phyloP scores from a whole-genome alignment of 2,329 filamentous ascomycete species.

The Aplosporella prunicola region DNA sequence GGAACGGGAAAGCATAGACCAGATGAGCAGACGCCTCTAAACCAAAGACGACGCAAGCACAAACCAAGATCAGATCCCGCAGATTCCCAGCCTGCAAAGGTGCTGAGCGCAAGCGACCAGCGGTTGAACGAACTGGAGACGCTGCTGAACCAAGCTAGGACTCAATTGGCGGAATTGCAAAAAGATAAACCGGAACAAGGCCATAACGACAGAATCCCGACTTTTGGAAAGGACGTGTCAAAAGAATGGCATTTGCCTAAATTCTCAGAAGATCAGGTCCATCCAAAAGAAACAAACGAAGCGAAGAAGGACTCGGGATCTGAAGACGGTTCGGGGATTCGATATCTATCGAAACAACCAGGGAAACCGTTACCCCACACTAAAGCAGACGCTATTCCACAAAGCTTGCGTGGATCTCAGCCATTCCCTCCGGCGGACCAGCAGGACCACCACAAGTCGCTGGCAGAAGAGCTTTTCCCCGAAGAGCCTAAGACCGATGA shows the following conservation, averaged over 20 bases:
- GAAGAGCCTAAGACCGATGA: neutral
- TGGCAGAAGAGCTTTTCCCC: neutral
- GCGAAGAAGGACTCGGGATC: no score
- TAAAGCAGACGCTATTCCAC: conserved; percentile 1
- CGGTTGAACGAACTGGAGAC: conserved; percentile 1
- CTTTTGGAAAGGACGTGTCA: no score
- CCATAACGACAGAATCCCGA: no score
- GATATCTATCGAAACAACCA: conserved; percentile 2
- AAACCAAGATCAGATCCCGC: no score
- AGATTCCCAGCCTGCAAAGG: no score
- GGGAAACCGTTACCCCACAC: conserved; percentile 1
- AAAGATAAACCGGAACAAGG: neutral
- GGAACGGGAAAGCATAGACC: no score
- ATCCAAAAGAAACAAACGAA: no score
- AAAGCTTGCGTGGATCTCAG: neutral
- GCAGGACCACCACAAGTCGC: neutral
- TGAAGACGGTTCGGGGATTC: no score
- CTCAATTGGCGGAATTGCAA: neutral
- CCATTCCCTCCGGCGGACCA: neutral
- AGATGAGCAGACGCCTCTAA: no score
- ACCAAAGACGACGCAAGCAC: neutral
- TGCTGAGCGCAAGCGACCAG: no score
- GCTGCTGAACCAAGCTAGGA: neutral
- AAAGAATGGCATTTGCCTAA: no score
- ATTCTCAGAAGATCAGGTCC: no score